Base-by-base conservation (phyloP, 768 basidiomycete species). In the Naganishia friedmannii region DNA sequence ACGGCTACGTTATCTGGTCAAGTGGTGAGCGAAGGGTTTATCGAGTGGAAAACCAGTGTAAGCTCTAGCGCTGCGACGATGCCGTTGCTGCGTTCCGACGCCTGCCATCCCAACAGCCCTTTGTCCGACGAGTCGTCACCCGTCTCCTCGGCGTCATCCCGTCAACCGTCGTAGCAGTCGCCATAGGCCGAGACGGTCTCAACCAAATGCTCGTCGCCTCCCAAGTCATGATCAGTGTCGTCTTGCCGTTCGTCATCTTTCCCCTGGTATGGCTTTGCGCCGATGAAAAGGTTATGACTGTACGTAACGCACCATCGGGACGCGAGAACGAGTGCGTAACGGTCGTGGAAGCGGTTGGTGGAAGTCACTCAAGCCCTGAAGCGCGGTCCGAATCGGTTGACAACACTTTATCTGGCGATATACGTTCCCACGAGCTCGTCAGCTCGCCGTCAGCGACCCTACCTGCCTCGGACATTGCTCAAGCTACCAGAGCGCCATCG, bases 1-100 rank as follows among this genome's bases (percentile, higher is more conserved):
- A 89, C 95, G 3, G 93, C 91, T 12, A 96, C 92, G 0, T 85
- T 95, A 13, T 89, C 91, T 0, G 93, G 93, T 0, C 93, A 96
- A 80, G 89, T 91, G 26, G 89, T 97, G 45, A 88, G 88, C 0
- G 93, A 96, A 80, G 93, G 93, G 0, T 93, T 93, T 80, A 84
- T 95, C 66, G 87, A 86, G 65, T 95, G 92, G 92, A 85, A 87
- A 55, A 86, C 92, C 39, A 90, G 90, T 15, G 79, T 80, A 56
- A 73, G 79, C n/a, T n/a, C 65, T 32, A 17, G 2, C 34, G 6
- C 6, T 21, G 32, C 9, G 51, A 19, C 4, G 19, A 4, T 29
- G 2, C n/a, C n/a, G n/a, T n/a, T n/a, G n/a, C n/a, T n/a, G n/a
- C n/a, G 5, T 28, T 53, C 3, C 28, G 17, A 5, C 53, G 4